Base-by-base conservation (phyloP, 768 basidiomycete species). In the Phaeolepiota aurea region DNA sequence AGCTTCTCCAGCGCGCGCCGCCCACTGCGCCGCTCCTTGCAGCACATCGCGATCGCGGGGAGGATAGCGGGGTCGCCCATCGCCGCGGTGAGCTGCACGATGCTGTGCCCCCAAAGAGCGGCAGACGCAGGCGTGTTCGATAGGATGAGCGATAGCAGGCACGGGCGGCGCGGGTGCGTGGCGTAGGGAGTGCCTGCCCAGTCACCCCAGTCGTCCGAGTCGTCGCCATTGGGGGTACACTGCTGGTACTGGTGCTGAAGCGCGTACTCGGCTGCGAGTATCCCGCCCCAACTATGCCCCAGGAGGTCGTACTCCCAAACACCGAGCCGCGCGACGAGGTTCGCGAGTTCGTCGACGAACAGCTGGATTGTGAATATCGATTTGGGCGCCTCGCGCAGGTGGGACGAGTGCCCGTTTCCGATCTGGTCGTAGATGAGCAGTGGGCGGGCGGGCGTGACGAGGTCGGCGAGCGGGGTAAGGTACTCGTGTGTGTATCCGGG, bases 341-440 rank as follows among this genome's bases (percentile, higher is more conserved):
- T 31, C 12, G 12, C 39, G 14, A 40, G 3, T 4, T 40, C 39
- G 22, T 32, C 13, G 2, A 31, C 19, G 30, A 40, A 40, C 4
- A 40, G 28, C 23, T 40, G 14, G 25, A 40, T 25, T 9, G 2
- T 40, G 23, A 28, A 40, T 13, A 40, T 15, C 2, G n/a, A 13
- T 13, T 28, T 12, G 11, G 39, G 39, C 14, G 13, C 14, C 12
- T 28, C 25, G 13, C 10, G n/a, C 12, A 40, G 23, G 13, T 15
- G 39, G 10, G 39, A n/a, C 7, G 39, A 40, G 9, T 40, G 12
- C 12, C 39, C 39, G 22, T 40, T 40, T 3, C 39, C 39, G 39
- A 40, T 19, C 31, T 40, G 22, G 28, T 40, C 39, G 22, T 40
- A 40, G 23, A 40, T 22, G 9, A 40, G 3, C 2, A 40, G 10